A percentile compares a stretch with the other conserved stretches of the same genome.
These are phyloP conservation scores for Sanguinoderma infundibulare DNA, from an alignment of 1,284 basidiomycete species.

Conservation along the genomic window DNA sequence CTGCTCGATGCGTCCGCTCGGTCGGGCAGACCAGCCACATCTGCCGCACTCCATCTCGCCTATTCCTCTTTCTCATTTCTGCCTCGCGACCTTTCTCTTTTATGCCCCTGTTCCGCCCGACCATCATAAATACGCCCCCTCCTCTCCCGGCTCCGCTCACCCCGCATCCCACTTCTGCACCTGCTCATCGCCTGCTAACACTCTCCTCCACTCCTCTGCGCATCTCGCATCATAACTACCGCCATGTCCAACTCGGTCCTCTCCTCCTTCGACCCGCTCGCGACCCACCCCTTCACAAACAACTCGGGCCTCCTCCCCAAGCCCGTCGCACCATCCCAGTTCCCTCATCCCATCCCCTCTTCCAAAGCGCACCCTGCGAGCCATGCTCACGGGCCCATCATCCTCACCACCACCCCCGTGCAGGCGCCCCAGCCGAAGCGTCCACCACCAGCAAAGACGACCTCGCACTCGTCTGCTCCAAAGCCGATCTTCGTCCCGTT, in stretches of 20 bases:
- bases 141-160: not conserved
- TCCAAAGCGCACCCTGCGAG: constrained; percentile 14
- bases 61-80: not conserved
- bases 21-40: constrained; percentile 9
- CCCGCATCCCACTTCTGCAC: not conserved
- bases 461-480: constrained; percentile 19
- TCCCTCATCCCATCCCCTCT: constrained; percentile 43
- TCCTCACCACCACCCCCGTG: constrained; percentile 26
- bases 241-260: constrained; percentile 42
- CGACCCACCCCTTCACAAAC: constrained; percentile 66
- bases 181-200: not conserved
- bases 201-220: too few species aligned
- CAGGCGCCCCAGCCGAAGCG: constrained; percentile 34
- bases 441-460: constrained; percentile 24
- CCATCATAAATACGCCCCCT: constrained; percentile 19
- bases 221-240: constrained; percentile 3
- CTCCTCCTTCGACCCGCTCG: constrained; percentile 60
- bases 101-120: not conserved
- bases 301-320: constrained; percentile 50
- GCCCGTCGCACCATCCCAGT: constrained; percentile 52
- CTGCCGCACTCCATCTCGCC: not conserved
- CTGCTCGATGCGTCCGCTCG: constrained; percentile 12
- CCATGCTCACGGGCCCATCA: constrained; percentile 24
- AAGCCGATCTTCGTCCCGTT: constrained; percentile 58
- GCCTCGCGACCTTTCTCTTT: constrained; percentile 3